phyloP scores from a whole-genome alignment of 2,329 filamentous ascomycete species.

The Chrysosporium keratinophilum region DNA sequence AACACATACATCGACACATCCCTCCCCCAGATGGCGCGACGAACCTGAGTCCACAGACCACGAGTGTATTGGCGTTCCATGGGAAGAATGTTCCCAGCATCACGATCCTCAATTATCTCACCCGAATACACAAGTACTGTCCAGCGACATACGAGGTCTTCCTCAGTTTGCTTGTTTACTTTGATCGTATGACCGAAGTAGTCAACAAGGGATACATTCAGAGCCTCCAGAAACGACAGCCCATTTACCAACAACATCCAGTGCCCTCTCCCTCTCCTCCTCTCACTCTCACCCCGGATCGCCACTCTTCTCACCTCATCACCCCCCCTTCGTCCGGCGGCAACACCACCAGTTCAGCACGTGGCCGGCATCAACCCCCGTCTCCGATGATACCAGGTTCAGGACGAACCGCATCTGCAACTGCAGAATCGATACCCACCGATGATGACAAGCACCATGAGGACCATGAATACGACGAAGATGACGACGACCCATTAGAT shows the following conservation, averaged over 20 bases:
- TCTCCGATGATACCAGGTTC: neutral
- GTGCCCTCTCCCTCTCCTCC: constrained; percentile 19
- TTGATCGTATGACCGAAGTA: constrained; percentile 95
- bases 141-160: constrained; percentile 98
- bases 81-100: constrained; percentile 97
- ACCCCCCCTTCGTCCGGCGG: constrained; percentile 17
- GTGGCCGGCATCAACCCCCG: neutral
- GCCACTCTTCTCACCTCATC: constrained; percentile 17
- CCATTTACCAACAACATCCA: constrained; percentile 15
- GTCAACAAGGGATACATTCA: constrained; percentile 58
- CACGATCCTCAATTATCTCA: constrained; percentile 90
- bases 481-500: constrained; percentile 22
- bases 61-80: constrained; percentile 82
- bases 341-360: constrained; percentile 1
- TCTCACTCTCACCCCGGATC: constrained; percentile 17
- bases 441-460: constrained; percentile 3
- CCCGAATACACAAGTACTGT: constrained; percentile 96
- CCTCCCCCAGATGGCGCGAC: constrained; percentile 49
- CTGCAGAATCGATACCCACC: neutral
- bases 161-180: constrained; percentile 87
- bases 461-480: constrained; percentile 2
- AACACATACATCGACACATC: constrained; percentile 70
- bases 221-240: constrained; percentile 15
- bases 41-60: constrained; percentile 53
- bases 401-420: neutral